Evolutionary conservation across 176 grass and related monocot genomes (phyloP).

Genomic region (Bothriochloa decipiens): DNA sequence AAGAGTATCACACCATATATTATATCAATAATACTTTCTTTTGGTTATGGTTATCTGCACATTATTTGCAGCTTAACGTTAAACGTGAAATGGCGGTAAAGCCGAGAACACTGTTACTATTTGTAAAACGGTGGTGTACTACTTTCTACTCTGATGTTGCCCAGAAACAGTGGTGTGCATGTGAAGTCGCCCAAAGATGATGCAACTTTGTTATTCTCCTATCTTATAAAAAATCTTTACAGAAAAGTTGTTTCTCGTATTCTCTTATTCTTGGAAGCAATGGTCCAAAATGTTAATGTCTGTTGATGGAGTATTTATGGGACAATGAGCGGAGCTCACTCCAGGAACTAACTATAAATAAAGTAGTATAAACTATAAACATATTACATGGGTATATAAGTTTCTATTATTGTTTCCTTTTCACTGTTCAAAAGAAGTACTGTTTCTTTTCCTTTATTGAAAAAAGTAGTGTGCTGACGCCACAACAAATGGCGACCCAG

Average conservation of each 20-base stretch:
- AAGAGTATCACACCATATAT: too few relatives aligned
- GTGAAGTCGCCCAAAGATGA: not conserved
- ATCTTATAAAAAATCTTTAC: too few relatives aligned
- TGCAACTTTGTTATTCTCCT: not conserved
- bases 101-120: too few relatives aligned
- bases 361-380: not conserved
- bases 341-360: not conserved
- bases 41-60: not conserved
- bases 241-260: not conserved
- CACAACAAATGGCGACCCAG: not conserved
- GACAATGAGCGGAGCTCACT: not conserved
- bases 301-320: not conserved
- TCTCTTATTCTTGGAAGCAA: not conserved
- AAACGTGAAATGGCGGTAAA: too few relatives aligned
- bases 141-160: too few relatives aligned
- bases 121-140: too few relatives aligned
- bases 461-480: not conserved
- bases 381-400: too few relatives aligned
- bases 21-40: too few relatives aligned
- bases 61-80: too few relatives aligned
- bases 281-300: not conserved
- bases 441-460: not conserved
- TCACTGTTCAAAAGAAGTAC: not conserved
- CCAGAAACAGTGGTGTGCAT: not conserved
- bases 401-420: too few relatives aligned